Base-by-base conservation (phyloP, 768 basidiomycete species). In the Dentipellis sp. region DNA sequence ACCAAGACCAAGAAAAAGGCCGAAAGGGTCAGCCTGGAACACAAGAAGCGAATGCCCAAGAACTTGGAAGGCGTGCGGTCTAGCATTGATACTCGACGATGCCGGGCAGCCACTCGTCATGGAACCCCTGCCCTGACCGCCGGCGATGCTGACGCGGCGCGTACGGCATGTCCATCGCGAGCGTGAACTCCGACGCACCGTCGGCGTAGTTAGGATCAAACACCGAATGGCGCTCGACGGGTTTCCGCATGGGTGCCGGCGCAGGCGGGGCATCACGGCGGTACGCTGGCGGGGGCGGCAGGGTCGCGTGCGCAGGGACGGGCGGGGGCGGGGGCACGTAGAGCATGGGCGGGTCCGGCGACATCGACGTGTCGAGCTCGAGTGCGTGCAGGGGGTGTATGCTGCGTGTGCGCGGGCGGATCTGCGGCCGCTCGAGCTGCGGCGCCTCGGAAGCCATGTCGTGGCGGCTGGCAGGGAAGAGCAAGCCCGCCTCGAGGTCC, bases 391-490 rank as follows among this genome's bases (percentile, higher is more conserved):
- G 46, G 29, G 52, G 42, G 29, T 59, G 62, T 56, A 67, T 64
- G 52, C 67, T 67, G 36, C 52, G 56, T 54, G 66, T 68, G 19
- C 66, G 62, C 23, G 58, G 48, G 12, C 66, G 66, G 17, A 62
- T 56, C 9, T 56, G 63, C 46, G 48, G 45, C 38, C 38, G 60
- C n/a, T 34, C 23, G 36, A 39, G 55, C 42, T 54, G 3, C 55
- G 58, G 4, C 55, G 54, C 2, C 40, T 56, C 29, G 10, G 55
- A 23, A n/a, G 29, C 55, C 29, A 55, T 23, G 48, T 59, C 54
- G 7, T 58, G 61, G 39, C 52, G 54, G 29, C 29, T 29, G 38
- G 58, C 55, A 10, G 56, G 40, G 46, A 58, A 60, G 35, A 56
- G 22, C 1, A 59, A 53, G 14, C 49, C 39, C 54, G 58, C 46